These are phyloP conservation scores for Thelephora ganbajun DNA, from an alignment of 768 basidiomycete genomes.

Conservation along the genomic window DNA sequence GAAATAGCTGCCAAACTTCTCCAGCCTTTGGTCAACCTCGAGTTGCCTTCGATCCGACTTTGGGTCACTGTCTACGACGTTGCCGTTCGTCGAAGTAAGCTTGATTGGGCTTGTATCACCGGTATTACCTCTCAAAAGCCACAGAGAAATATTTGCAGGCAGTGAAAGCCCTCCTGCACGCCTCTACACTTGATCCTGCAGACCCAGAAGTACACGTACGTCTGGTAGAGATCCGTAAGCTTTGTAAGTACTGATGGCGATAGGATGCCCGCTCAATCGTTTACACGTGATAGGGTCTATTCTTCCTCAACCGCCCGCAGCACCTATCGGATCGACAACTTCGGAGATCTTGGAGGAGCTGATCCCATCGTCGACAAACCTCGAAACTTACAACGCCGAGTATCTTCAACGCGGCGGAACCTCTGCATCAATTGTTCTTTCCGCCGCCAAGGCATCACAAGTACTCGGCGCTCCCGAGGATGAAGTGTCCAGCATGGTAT, in stretches of 20 bases:
- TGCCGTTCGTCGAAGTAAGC: slow-evolving; percentile 64
- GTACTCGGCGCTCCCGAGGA: slow-evolving; percentile 31
- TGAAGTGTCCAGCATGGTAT: slow-evolving; percentile 49
- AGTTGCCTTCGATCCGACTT: slow-evolving; percentile 41
- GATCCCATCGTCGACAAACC: slow-evolving; percentile 39
- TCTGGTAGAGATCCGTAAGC: slow-evolving; percentile 45
- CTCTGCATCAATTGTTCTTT: slow-evolving; percentile 41
- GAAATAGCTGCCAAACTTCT: slow-evolving; percentile 66
- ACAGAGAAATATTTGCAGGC: slow-evolving; percentile 77
- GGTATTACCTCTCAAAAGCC: neutral
- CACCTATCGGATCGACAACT: slow-evolving; percentile 36
- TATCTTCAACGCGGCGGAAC: slow-evolving; percentile 53
- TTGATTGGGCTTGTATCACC: neutral
- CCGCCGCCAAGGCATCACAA: slow-evolving; percentile 42
- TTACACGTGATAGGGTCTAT: slow-evolving; percentile 25
- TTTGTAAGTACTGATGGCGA: slow-evolving; percentile 24
- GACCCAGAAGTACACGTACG: slow-evolving; percentile 63
- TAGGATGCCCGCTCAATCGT: neutral
- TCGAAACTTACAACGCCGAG: slow-evolving; percentile 61
- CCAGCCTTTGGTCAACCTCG: slow-evolving; percentile 41
- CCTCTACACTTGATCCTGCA: slow-evolving; percentile 35
- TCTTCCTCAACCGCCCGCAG: slow-evolving; percentile 27
- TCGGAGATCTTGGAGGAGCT: slow-evolving; percentile 31
- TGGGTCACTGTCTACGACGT: slow-evolving; percentile 77
- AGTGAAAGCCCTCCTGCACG: slow-evolving; percentile 45